Conservation (phyloP, 2,329 filamentous ascomycete genomes). For the Ceratocystis destructans region DNA sequence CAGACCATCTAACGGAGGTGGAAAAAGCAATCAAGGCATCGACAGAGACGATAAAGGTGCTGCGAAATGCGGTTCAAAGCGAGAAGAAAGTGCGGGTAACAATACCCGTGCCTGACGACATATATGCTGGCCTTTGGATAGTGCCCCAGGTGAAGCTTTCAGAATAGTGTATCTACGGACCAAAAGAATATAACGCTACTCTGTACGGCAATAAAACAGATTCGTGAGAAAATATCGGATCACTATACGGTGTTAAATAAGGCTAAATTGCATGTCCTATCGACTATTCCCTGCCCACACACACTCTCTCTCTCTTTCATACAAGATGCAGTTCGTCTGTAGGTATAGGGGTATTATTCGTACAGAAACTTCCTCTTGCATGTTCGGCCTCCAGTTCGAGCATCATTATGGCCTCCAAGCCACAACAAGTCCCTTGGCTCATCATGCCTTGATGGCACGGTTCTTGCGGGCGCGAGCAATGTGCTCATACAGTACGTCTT, state of each 20-base stretch:
- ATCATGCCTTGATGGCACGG: conserved; percentile 28
- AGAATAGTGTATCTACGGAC: background rate
- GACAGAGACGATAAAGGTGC: conserved; percentile 25
- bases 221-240: background rate
- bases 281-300: background rate
- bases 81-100: conserved; percentile 9
- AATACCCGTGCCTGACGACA: conserved; percentile 6
- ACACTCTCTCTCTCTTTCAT: too few relatives aligned
- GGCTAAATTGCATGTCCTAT: background rate
- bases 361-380: background rate
- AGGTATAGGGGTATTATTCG: background rate
- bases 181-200: background rate
- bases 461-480: conserved; percentile 50
- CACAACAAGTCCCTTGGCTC: background rate
- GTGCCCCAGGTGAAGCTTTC: conserved; percentile 10
- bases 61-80: conserved; percentile 33
- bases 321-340: background rate
- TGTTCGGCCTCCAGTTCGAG: background rate
- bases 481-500: conserved; percentile 85
- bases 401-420: background rate
- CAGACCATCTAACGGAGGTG: background rate
- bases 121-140: conserved; percentile 15
- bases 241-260: background rate
- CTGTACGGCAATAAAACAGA: background rate
- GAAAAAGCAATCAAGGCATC: background rate